Conservation (phyloP, 768 basidiomycete genomes). For the Lentinula boryana region DNA sequence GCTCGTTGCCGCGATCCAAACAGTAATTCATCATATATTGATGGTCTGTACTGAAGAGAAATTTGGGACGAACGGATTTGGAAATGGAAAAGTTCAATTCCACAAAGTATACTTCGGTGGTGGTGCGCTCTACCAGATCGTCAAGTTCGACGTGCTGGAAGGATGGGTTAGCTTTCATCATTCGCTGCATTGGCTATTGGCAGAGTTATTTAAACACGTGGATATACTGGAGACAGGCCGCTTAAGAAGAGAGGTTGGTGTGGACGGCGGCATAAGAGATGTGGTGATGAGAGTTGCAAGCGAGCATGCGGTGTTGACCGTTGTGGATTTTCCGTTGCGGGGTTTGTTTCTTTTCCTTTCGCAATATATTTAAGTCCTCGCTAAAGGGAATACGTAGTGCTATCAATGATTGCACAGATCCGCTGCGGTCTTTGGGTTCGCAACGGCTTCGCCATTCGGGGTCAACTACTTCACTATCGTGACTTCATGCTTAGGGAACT, state of each 20-base stretch:
- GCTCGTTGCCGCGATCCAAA: slow-evolving; percentile 60
- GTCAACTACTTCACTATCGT: slow-evolving; percentile 92
- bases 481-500: slow-evolving; percentile 94
- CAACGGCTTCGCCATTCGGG: slow-evolving; percentile 93
- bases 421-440: slow-evolving; percentile 95
- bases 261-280: slow-evolving; percentile 46
- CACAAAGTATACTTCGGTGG: slow-evolving; percentile 68
- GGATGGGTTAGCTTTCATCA: slow-evolving; percentile 93
- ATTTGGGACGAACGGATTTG: slow-evolving; percentile 58
- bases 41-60: slow-evolving; percentile 65
- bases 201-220: slow-evolving; percentile 83
- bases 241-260: slow-evolving; percentile 40
- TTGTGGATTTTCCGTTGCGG: slow-evolving; percentile 86
- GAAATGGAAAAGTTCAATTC: slow-evolving; percentile 56
- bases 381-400: slow-evolving; percentile 36
- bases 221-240: slow-evolving; percentile 55
- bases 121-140: slow-evolving; percentile 47
- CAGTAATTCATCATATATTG: slow-evolving; percentile 67
- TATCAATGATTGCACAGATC: slow-evolving; percentile 92
- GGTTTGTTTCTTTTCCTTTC: slow-evolving; percentile 40
- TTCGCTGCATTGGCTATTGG: slow-evolving; percentile 84
- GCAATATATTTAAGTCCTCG: background rate
- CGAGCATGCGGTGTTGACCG: slow-evolving; percentile 62
- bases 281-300: slow-evolving; percentile 56
- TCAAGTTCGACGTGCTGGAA: slow-evolving; percentile 74